Evolutionary conservation across 495 filamentous ascomycete species (phyloP), one percentile per base, ranked within the genome.

Genomic region (Rhypophila decipiens): DNA sequence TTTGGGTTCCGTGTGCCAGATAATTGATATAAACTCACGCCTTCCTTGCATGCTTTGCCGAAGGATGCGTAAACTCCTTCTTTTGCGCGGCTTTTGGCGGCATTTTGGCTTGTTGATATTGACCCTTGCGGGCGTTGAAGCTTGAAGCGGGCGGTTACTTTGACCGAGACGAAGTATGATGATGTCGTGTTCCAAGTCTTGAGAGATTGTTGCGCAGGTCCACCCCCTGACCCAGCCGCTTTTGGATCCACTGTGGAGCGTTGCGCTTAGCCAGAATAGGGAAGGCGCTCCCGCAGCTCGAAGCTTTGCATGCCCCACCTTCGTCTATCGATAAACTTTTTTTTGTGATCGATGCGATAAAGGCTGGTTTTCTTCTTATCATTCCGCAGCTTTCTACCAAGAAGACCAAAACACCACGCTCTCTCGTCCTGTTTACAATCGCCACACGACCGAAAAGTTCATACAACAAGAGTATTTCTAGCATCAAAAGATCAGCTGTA

Each of bases 41-140:
- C 53, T 70, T 74, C 53, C 59, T 66, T 8, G 70, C 72, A 53
- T 76, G 72, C 27, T 66, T 65, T 18, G 70, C 68, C 21, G 50
- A 51, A 11, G 72, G 70, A 52, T 74, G 72, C 31, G 71, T 64
- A 21, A 64, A 73, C 24, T 61, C 50, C 37, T 40, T 42, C 40
- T 59, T 63, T 18, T 47, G 42, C 2, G 57, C 57, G 39, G 24
- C 8, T 33, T 49, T 44, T 21, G 44, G 29, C 29, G 52, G 23
- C 15, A 47, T 39, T 37, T 49, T 39, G 38, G 21, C 34, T 31
- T 31, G 13, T 7, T 31, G 27, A 13, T 7, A 13, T 7, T 7
- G 27, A 31, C 27, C 27, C 27, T 31, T 31, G 27, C 27, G 13
- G 27, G 7, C 13, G 13, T 31, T 7, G 27, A 31, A 31, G 27